Conservation (phyloP, 129 eudicot species). For the Pittosporum tobira region DNA sequence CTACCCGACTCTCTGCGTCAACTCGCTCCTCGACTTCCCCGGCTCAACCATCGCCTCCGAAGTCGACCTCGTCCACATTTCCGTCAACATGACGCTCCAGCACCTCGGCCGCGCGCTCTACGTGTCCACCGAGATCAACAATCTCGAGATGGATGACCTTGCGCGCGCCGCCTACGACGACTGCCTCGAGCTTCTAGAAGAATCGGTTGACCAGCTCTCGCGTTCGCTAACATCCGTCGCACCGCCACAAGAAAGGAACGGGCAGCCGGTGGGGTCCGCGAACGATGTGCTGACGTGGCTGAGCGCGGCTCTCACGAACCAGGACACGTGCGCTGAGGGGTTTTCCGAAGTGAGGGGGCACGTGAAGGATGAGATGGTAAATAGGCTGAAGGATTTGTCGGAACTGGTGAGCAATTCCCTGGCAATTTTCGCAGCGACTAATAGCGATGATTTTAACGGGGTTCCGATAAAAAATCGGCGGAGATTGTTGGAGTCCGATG, state of each 20-base stretch:
- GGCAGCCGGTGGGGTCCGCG: slow-evolving; percentile 1
- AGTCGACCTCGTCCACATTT: slow-evolving; percentile 69
- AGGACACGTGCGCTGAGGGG: slow-evolving; percentile 89
- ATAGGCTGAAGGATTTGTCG: slow-evolving; percentile 42
- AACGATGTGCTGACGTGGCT: slow-evolving; percentile 95
- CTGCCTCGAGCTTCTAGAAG: slow-evolving; percentile 71
- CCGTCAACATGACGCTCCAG: slow-evolving; percentile 67
- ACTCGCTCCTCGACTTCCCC: slow-evolving; percentile 54
- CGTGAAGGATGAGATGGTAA: slow-evolving; percentile 48
- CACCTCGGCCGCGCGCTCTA: slow-evolving; percentile 53
- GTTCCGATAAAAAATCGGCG: slow-evolving; percentile 69
- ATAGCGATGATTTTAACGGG: slow-evolving; percentile 55
- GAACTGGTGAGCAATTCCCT: slow-evolving; percentile 62
- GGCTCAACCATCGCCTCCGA: slow-evolving; percentile 58
- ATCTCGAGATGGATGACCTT: slow-evolving; percentile 40
- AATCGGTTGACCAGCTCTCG: slow-evolving; percentile 60
- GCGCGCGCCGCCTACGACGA: slow-evolving; percentile 79
- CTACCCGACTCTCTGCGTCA: slow-evolving; percentile 52
- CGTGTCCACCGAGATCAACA: slow-evolving; percentile 39
- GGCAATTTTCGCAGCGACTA: slow-evolving; percentile 62
- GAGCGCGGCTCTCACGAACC: slow-evolving; percentile 86
- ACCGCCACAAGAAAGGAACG: slow-evolving; percentile 7
- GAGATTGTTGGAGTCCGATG: slow-evolving; percentile 13
- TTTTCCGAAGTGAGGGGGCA: slow-evolving; percentile 39
- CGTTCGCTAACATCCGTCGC: slow-evolving; percentile 44